Base-by-base conservation (phyloP, 768 basidiomycete species). In the Rhizopogon vulgaris region DNA sequence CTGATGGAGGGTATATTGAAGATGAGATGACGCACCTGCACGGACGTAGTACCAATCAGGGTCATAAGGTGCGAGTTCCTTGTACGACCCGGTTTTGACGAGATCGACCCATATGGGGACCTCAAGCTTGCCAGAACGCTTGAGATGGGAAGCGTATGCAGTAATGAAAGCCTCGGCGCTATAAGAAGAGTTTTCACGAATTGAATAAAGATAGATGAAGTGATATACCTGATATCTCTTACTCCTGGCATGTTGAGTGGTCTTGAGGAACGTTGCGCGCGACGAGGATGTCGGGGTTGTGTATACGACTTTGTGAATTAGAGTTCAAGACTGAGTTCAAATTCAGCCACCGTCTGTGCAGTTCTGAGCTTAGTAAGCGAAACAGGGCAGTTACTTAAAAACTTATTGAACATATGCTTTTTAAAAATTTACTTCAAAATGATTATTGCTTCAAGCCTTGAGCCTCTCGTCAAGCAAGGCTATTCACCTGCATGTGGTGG, bases 41-140 rank as follows among this genome's bases (percentile, higher is more conserved):
- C 96, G 92, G 70, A 95, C 80, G 76, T 98, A 99, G 82, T 85
- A 99, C 96, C 96, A 99, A 73, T 99, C 96, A 39, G 92, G 90
- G 74, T 98, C 93, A 76, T 97, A 97, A 50, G 96, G 96, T 49
- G 94, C 95, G 55, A 96, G 90, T 76, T 99, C 96, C 74, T 98
- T 98, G 82, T 79, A 94, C 54, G 88, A 77, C 69, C 91, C 95
- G 56, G 96, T 99, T 81, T 99, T 99, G 70, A 99, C 96, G 63
- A 97, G 76, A 72, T 96, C 95, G 56, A 90, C 95, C 95, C 95
- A 98, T 73, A 84, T 86, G 62, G 95, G 95, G 56, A 98, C 90
- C 78, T 99, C 94, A 66, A 99, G 90, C 80, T 98, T 98, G 73
- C 96, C 96, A 58, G 92, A 94, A 61, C 94, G 88, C 78, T 97